Evolutionary conservation across 331 rosid genomes (phyloP), one percentile per base, ranked within the genome.

Genomic region (Phaseolus coccineus): DNA sequence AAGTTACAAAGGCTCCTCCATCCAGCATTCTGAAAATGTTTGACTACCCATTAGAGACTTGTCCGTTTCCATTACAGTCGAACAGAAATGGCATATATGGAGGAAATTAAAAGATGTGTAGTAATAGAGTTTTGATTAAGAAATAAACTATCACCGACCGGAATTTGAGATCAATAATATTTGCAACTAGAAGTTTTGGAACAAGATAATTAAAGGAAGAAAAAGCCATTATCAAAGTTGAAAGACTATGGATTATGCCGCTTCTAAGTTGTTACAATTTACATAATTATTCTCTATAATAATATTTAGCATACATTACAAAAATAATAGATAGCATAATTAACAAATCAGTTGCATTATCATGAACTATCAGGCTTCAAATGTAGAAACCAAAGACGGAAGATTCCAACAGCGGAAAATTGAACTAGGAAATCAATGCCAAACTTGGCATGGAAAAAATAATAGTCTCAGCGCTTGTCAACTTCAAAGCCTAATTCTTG

Each of bases 341-440:
- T 59, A 69, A 69, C 58, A 53, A 37, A 62, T 15, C 37, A 64
- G 40, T 71, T 65, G 66, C 42, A 47, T 65, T 27, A 56, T 55
- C 65, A 46, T 71, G 76, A 63, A 33, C n/a, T 82, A 55, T 71
- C 31, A 53, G 31, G 67, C 57, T 47, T 65, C 73, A 78, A 40
- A 73, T 57, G 69, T 55, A 77, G 64, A 62, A 82, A 30, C 13
- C 30, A 40, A 77, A 50, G 19, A 22, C 19, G 42, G 4, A 71
- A 51, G 8, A 62, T 62, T 71, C 76, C 31, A 42, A 71, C 47
- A 55, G 24, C n/a, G 64, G 65, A 71, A 67, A 28, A 37, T 76
- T 82, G 81, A 73, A 66, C 42, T 12, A 46, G 40, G 71, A 78
- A 56, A 69, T 79, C 77, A 79, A 48, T 52, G 52, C 69, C 46